Evolutionary conservation across 2,329 filamentous ascomycete genomes (phyloP).

Genomic region (Diaporthe citri): DNA sequence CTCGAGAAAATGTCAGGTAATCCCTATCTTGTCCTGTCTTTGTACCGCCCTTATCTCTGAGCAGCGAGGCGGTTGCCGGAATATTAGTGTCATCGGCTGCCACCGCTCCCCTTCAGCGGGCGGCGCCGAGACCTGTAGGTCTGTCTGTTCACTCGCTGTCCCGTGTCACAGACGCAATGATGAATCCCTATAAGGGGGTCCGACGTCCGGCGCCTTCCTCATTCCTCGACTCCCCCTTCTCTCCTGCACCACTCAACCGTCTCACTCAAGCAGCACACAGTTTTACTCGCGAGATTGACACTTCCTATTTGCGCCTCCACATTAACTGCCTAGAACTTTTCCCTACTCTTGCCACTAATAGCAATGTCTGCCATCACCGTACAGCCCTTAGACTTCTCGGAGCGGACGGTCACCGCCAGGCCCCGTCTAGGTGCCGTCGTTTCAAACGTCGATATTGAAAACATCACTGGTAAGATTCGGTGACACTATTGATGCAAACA

Average conservation of each 20-base stretch:
- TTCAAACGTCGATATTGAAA: conserved; percentile 70
- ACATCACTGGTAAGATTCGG: conserved; percentile 67
- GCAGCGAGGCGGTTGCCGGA: conserved; percentile 18
- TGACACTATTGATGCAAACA: not conserved
- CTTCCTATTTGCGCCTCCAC: not conserved
- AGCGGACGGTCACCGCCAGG: conserved; percentile 57
- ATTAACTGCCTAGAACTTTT: not conserved
- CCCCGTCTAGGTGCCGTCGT: conserved; percentile 69
- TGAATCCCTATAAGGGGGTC: not conserved
- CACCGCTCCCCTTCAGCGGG: conserved; percentile 3
- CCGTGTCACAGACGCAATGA: not conserved
- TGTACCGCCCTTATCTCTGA: conserved; percentile 30
- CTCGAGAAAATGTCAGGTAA: not conserved
- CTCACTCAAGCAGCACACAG: not conserved
- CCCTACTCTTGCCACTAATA: not conserved
- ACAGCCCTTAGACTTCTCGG: conserved; percentile 52
- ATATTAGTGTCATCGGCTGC: conserved; percentile 27
- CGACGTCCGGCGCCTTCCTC: not conserved
- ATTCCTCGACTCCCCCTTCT: not conserved
- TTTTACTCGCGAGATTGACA: not conserved
- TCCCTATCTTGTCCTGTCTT: not conserved
- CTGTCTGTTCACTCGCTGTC: not conserved
- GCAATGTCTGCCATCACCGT: conserved; percentile 49
- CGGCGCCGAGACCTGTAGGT: not conserved
- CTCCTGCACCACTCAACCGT: not conserved